Percentiles rank a stretch among this genome's conserved stretches.
These are phyloP conservation scores for Calocera cornea DNA, from an alignment of 768 basidiomycete genomes.

Conservation along the genomic window DNA sequence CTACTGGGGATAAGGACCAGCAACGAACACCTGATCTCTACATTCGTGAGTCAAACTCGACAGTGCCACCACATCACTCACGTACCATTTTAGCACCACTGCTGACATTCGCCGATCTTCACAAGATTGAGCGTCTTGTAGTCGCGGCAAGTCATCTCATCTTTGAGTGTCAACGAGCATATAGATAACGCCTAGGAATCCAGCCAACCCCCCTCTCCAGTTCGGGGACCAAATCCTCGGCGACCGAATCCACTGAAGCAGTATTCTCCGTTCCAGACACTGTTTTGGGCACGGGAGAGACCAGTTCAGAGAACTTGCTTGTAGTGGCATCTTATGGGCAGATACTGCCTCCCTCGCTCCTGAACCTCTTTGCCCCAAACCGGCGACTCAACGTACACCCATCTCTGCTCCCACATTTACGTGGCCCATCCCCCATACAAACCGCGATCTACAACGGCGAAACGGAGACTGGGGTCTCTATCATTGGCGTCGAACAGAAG, in stretches of 20 bases:
- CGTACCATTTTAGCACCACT: too few relatives aligned
- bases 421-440: slow-evolving; percentile 88
- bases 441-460: slow-evolving; percentile 59
- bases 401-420: slow-evolving; percentile 69
- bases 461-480: slow-evolving; percentile 59
- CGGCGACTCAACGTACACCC: slow-evolving; percentile 79
- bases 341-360: slow-evolving; percentile 51
- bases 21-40: not conserved
- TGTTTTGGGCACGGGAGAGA: too few relatives aligned
- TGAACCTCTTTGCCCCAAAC: slow-evolving; percentile 43
- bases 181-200: too few relatives aligned
- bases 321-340: slow-evolving; percentile 86
- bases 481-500: slow-evolving; percentile 54
- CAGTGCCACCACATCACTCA: slow-evolving; percentile 16
- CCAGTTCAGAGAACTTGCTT: slow-evolving; percentile 38
- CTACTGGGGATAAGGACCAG: not conserved
- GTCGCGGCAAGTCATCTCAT: too few relatives aligned
- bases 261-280: too few relatives aligned
- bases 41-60: not conserved
- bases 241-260: too few relatives aligned
- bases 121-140: too few relatives aligned
- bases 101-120: too few relatives aligned
- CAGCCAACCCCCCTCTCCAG: too few relatives aligned
- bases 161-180: too few relatives aligned
- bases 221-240: too few relatives aligned